phyloP scores from a whole-genome alignment of 495 filamentous ascomycete species.

The Neurospora sp. region DNA sequence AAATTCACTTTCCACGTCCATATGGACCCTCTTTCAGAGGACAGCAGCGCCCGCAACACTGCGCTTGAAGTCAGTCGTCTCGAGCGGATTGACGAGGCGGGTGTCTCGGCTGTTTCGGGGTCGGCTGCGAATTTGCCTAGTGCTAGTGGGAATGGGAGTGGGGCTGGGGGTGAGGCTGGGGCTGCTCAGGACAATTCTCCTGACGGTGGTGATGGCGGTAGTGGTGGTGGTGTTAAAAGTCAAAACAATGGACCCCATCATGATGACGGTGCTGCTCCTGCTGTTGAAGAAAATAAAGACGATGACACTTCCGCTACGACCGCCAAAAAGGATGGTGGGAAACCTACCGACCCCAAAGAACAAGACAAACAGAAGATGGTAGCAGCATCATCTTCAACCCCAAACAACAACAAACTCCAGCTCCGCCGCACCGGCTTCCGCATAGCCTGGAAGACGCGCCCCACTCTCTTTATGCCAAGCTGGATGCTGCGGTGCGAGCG shows the following conservation, averaged over 20 bases:
- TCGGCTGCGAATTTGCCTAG: not conserved
- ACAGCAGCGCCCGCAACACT: slow-evolving; percentile 1
- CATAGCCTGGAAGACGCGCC: slow-evolving; percentile 20
- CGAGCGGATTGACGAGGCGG: slow-evolving; percentile 14
- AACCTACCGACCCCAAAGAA: not conserved
- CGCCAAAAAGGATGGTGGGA: no score
- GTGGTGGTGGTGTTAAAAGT: not conserved
- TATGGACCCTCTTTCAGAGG: slow-evolving; percentile 8
- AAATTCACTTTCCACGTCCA: slow-evolving; percentile 24
- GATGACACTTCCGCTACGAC: not conserved
- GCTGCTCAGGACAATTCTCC: not conserved
- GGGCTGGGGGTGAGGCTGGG: not conserved
- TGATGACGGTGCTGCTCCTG: not conserved
- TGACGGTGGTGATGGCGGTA: not conserved
- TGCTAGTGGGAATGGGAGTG: not conserved
- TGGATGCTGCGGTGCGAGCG: slow-evolving; percentile 26
- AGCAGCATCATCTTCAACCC: not conserved
- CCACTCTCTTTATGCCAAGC: slow-evolving; percentile 6
- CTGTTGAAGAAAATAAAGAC: not conserved
- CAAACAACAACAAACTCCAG: not conserved
- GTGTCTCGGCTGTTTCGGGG: not conserved
- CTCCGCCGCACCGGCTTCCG: slow-evolving; percentile 15
- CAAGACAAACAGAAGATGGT: not conserved
- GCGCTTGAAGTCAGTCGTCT: slow-evolving; percentile 20
- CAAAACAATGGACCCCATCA: not conserved